phyloP scores from a whole-genome alignment of 352 stramenopile genomes.

The Discostella stelligera region DNA sequence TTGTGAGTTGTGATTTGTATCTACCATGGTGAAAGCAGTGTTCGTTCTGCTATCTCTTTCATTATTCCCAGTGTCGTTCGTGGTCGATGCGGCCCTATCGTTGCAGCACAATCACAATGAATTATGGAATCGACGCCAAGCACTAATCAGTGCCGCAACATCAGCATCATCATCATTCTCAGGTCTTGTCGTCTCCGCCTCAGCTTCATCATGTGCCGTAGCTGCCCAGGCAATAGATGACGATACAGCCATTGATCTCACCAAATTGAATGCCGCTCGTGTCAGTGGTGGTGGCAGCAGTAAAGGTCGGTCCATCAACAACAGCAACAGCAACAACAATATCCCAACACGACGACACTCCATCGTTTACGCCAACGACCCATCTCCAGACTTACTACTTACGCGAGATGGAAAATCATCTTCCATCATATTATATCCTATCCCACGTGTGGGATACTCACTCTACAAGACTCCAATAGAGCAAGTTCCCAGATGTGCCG shows the following conservation, averaged over 20 bases:
- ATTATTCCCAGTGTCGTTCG: neutral
- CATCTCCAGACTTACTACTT: slow-evolving; percentile 38
- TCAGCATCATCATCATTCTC: neutral
- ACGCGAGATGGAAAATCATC: slow-evolving; percentile 37
- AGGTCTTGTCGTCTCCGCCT: neutral
- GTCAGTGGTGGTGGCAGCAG: neutral
- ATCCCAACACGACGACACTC: neutral
- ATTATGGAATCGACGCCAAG: neutral
- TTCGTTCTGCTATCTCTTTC: neutral
- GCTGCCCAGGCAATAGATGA: neutral
- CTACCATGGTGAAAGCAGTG: too few relatives aligned
- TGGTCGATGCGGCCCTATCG: neutral
- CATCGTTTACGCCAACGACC: slow-evolving; percentile 35
- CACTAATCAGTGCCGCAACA: neutral
- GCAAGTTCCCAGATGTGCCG: slow-evolving; percentile 37
- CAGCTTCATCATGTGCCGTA: neutral
- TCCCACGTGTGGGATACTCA: slow-evolving; percentile 69
- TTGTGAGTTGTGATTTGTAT: too few relatives aligned
- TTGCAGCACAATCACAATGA: neutral
- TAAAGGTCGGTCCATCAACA: neutral
- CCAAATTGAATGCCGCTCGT: slow-evolving; percentile 41
- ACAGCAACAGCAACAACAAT: neutral
- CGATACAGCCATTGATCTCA: slow-evolving; percentile 32
- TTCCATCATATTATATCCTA: slow-evolving; percentile 50
- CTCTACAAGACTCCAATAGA: slow-evolving; percentile 74